These are phyloP conservation scores for Mucor piriformis DNA, from an alignment of 371 early-diverging fungal species.

Conservation along the genomic window DNA sequence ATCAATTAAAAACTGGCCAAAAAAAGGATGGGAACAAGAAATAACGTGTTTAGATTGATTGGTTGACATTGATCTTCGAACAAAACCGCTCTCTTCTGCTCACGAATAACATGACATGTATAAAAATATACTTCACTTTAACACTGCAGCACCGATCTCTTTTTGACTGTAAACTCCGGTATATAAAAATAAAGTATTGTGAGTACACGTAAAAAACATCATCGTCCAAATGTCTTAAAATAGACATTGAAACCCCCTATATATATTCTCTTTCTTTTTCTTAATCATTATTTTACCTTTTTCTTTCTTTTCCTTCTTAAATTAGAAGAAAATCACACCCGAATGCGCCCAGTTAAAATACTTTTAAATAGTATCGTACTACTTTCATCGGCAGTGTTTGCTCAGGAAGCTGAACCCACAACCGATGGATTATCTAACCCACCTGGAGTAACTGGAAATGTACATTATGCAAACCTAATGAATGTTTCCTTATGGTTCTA, in stretches of 20 bases:
- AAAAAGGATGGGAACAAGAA: constrained; percentile 20
- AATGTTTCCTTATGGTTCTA: constrained; percentile 55
- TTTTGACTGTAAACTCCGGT: neutral
- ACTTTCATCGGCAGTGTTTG: neutral
- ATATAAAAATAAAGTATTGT: too few relatives aligned
- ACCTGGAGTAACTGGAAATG: constrained; percentile 28
- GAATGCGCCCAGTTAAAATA: constrained; percentile 2
- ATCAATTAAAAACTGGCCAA: constrained; percentile 48
- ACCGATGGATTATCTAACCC: constrained; percentile 24
- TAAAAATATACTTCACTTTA: neutral
- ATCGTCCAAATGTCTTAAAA: constrained; percentile 8
- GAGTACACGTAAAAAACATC: neutral
- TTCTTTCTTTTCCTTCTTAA: neutral
- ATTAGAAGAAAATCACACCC: neutral
- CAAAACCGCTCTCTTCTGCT: too few relatives aligned
- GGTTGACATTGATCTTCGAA: neutral
- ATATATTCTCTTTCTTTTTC: constrained; percentile 1
- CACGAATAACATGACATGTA: neutral
- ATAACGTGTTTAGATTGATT: constrained; percentile 10
- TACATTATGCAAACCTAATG: constrained; percentile 32
- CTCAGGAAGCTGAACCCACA: constrained; percentile 9
- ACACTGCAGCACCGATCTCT: neutral
- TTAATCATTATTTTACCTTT: neutral
- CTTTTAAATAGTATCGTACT: constrained; percentile 7
- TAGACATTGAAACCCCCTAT: constrained; percentile 10